phyloP scores from a whole-genome alignment of 345 rosid genomes.

The Combretum micranthum region DNA sequence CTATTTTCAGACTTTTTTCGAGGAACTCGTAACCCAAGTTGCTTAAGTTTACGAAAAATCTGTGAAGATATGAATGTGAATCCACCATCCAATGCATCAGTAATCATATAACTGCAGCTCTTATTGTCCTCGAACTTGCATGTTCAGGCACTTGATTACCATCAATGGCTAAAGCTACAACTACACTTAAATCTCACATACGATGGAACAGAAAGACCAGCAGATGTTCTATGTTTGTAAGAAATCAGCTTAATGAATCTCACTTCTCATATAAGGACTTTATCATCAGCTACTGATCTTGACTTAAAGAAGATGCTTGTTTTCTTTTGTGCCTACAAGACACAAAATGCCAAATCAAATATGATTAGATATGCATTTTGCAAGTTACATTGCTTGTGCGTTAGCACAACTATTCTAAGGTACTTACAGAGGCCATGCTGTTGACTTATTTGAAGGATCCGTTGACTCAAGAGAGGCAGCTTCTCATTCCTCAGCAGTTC shows the following conservation, averaged over 20 bases:
- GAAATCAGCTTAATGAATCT: constrained; percentile 27
- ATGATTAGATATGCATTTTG: too few species aligned
- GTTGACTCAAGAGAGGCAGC: constrained; percentile 24
- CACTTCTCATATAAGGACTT: constrained; percentile 70
- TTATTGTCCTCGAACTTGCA: constrained; percentile 69
- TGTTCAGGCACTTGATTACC: constrained; percentile 2
- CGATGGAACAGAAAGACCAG: too few species aligned
- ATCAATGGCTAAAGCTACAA: constrained; percentile 1
- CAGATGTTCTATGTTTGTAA: too few species aligned
- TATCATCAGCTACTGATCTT: constrained; percentile 69
- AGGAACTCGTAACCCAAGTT: constrained; percentile 61
- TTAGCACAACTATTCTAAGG: too few species aligned
- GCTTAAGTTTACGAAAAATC: constrained; percentile 71
- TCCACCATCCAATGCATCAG: constrained; percentile 60
- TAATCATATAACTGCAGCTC: constrained; percentile 72
- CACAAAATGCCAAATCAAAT: too few species aligned
- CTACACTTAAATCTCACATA: neutral
- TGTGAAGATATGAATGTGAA: constrained; percentile 56
- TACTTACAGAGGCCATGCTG: constrained; percentile 48
- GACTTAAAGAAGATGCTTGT: constrained; percentile 55
- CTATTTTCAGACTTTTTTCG: constrained; percentile 31
- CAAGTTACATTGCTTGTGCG: too few species aligned
- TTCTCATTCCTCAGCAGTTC: constrained; percentile 14
- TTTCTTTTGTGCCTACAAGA: constrained; percentile 69
- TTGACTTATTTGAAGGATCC: constrained; percentile 24